Conservation (phyloP, 768 basidiomycete species). For the Amanita fuliginea region DNA sequence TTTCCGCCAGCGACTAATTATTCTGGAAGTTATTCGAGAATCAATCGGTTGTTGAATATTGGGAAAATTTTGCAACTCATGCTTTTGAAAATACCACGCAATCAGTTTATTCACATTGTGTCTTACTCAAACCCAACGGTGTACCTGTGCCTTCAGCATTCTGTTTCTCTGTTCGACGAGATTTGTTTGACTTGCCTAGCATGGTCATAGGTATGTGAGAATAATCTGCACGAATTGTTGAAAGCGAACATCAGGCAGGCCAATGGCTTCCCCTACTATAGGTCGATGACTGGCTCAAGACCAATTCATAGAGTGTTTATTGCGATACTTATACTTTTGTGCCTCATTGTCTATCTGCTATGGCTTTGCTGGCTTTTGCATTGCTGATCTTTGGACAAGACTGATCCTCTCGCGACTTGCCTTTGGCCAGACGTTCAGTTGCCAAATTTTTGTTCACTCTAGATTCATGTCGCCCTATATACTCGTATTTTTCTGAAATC, state of each 20-base stretch:
- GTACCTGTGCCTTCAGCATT: constrained; percentile 85
- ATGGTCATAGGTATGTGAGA: constrained; percentile 64
- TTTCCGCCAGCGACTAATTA: constrained; percentile 1
- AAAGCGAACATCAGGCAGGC: constrained; percentile 28
- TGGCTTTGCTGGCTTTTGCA: background rate
- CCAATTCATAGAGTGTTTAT: constrained; percentile 1
- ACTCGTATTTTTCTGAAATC: background rate
- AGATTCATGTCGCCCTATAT: background rate
- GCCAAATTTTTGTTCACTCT: background rate
- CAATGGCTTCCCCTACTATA: constrained; percentile 83
- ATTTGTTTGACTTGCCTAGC: constrained; percentile 84
- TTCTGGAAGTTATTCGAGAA: constrained; percentile 76
- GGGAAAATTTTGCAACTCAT: constrained; percentile 94
- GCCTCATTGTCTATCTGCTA: constrained; percentile 1
- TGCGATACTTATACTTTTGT: constrained; percentile 5
- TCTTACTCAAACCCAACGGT: constrained; percentile 76
- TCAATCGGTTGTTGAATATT: constrained; percentile 89
- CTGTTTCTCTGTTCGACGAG: constrained; percentile 91
- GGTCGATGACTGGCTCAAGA: constrained; percentile 6
- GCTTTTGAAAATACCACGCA: constrained; percentile 97
- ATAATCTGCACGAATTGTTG: constrained; percentile 1
- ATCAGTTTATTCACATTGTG: constrained; percentile 89
- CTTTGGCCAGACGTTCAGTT: background rate
- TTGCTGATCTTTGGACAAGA: constrained; percentile 1
- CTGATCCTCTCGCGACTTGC: background rate